These are phyloP conservation scores for Cystofilobasidium capitatum DNA, from an alignment of 768 basidiomycete genomes.

Conservation along the genomic window DNA sequence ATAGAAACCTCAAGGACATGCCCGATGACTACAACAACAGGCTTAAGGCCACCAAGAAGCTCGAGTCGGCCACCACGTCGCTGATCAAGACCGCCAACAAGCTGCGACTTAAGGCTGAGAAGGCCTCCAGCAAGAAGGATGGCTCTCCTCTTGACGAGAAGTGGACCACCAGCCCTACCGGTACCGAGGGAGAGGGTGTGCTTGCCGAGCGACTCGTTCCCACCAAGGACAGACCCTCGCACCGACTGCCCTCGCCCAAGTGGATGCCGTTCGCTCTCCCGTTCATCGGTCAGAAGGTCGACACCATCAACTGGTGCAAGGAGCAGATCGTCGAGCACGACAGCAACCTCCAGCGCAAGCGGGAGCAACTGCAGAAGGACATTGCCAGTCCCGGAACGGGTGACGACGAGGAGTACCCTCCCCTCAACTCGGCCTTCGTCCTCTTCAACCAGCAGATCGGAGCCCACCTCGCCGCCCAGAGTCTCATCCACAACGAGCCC, in stretches of 20 bases:
- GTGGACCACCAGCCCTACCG: slow-evolving; percentile 29
- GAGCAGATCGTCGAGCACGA: slow-evolving; percentile 56
- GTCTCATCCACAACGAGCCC: slow-evolving; percentile 66
- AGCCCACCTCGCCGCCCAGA: slow-evolving; percentile 75
- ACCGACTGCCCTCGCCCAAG: slow-evolving; percentile 52
- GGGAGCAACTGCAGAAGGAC: slow-evolving; percentile 34
- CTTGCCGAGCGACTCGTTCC: slow-evolving; percentile 58
- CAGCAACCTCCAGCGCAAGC: slow-evolving; percentile 41
- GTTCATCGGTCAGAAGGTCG: slow-evolving; percentile 73
- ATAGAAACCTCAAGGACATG: slow-evolving; percentile 71
- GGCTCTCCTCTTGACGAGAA: slow-evolving; percentile 18
- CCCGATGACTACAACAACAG: slow-evolving; percentile 74
- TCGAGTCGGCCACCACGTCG: slow-evolving; percentile 75
- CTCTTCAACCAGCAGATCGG: slow-evolving; percentile 56
- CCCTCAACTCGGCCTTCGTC: slow-evolving; percentile 38
- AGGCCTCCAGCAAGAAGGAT: slow-evolving; percentile 40
- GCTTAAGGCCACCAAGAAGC: slow-evolving; percentile 58
- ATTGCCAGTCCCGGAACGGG: slow-evolving; percentile 33
- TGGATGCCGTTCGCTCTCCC: slow-evolving; percentile 46
- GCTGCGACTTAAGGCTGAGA: slow-evolving; percentile 48
- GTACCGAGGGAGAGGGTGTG: slow-evolving; percentile 33
- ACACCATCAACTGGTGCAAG: slow-evolving; percentile 82
- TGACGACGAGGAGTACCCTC: slow-evolving; percentile 35
- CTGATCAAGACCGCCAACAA: slow-evolving; percentile 69
- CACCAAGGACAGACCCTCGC: slow-evolving; percentile 61